phyloP scores from a whole-genome alignment of 2,329 filamentous ascomycete genomes.

The Ceratocystis cubensis region DNA sequence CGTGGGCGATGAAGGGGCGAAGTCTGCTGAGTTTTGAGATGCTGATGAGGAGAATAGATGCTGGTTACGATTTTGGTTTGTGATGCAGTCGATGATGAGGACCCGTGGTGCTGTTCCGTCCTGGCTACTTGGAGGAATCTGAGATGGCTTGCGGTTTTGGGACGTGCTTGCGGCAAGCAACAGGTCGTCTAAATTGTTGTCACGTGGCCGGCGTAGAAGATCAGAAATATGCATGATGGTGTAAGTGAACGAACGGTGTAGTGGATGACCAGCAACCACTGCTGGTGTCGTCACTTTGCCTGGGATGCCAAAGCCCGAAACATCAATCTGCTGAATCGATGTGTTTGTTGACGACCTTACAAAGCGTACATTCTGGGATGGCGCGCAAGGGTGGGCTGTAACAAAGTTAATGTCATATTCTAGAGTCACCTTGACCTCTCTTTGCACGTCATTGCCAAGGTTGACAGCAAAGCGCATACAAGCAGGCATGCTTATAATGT shows the following conservation, averaged over 20 bases:
- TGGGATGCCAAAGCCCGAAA: conserved; percentile 34
- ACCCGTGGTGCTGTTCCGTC: conserved; percentile 32
- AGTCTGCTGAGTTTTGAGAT: neutral
- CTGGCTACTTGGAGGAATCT: conserved; percentile 25
- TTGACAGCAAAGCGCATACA: conserved; percentile 29
- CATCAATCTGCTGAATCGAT: conserved; percentile 45
- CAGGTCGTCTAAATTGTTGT: conserved; percentile 37
- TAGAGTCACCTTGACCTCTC: conserved; percentile 32
- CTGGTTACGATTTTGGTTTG: conserved; percentile 35
- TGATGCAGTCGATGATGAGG: conserved; percentile 52
- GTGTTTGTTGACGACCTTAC: conserved; percentile 48
- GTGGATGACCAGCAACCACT: conserved; percentile 45
- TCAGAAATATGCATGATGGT: conserved; percentile 47
- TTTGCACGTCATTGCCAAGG: conserved; percentile 24
- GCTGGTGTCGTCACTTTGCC: conserved; percentile 34
- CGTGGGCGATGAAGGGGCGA: conserved; percentile 25
- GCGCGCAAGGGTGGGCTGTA: conserved; percentile 52
- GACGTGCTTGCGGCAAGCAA: conserved; percentile 28
- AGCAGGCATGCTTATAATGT: conserved; percentile 25
- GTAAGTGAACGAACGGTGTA: conserved; percentile 52
- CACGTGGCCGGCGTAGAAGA: conserved; percentile 36
- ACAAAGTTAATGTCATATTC: conserved; percentile 51
- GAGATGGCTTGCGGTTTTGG: conserved; percentile 25
- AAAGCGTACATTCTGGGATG: conserved; percentile 44
- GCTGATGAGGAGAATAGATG: conserved; percentile 23